Conservation (phyloP, 495 filamentous ascomycete genomes). For the Geoglossum glabrum region DNA sequence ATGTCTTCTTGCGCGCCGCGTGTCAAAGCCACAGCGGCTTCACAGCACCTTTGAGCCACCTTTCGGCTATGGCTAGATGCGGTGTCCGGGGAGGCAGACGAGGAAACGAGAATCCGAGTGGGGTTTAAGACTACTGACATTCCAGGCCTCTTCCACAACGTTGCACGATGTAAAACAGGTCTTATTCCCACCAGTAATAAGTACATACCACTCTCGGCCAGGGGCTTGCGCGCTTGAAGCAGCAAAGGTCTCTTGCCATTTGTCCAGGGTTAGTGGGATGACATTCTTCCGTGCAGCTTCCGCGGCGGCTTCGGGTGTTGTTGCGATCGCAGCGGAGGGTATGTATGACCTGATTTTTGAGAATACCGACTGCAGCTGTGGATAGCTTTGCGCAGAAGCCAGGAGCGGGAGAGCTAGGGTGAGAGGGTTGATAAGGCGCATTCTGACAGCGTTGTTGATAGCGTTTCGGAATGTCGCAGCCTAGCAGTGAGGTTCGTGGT, state of each 20-base stretch:
- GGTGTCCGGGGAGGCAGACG: not conserved
- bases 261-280: constrained; percentile 37
- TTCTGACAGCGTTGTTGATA: not conserved
- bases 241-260: constrained; percentile 51
- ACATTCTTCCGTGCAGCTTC: not conserved
- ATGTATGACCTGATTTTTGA: not conserved
- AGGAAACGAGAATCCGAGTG: not conserved
- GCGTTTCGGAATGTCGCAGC: not conserved
- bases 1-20: not conserved
- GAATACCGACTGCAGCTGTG: not conserved
- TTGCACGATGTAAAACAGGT: constrained; percentile 56
- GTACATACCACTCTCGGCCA: constrained; percentile 63
- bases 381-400: not conserved
- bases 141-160: constrained; percentile 32
- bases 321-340: not conserved
- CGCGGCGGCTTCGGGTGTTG: not conserved
- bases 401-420: not conserved
- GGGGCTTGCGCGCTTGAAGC: constrained; percentile 20
- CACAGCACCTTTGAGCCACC: no score
- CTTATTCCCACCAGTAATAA: constrained; percentile 68
- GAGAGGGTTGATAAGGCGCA: not conserved
- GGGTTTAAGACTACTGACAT: constrained; percentile 21
- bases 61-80: no score
- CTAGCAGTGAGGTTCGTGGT: not conserved
- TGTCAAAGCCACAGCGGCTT: not conserved